These are phyloP conservation scores for Russula sp. DNA, from an alignment of 768 basidiomycete genomes.

Conservation along the genomic window DNA sequence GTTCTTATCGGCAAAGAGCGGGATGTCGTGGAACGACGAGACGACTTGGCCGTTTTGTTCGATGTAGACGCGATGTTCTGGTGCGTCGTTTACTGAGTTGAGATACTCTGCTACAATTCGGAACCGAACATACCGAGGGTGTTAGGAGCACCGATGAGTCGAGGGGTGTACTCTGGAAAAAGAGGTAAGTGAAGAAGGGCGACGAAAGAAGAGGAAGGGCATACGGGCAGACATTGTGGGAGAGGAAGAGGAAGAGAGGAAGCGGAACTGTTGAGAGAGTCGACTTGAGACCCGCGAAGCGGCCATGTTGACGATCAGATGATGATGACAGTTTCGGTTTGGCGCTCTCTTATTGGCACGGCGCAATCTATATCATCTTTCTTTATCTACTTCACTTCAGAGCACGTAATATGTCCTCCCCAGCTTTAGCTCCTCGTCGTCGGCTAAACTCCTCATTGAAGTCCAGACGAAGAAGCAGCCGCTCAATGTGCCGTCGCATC, in stretches of 20 bases:
- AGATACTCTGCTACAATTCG: neutral
- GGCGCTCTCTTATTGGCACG: neutral
- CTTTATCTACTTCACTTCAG: slow-evolving; percentile 22
- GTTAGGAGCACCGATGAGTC: slow-evolving; percentile 82
- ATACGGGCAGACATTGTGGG: slow-evolving; percentile 49
- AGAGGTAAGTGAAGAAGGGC: neutral
- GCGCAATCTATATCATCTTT: neutral
- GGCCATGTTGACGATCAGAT: slow-evolving; percentile 8
- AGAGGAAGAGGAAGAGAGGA: slow-evolving; percentile 41
- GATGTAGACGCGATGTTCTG: slow-evolving; percentile 93
- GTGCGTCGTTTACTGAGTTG: neutral
- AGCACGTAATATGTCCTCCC: slow-evolving; percentile 37
- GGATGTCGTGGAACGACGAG: slow-evolving; percentile 93
- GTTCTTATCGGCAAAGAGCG: slow-evolving; percentile 93
- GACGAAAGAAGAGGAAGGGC: slow-evolving; percentile 28
- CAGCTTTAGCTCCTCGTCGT: slow-evolving; percentile 23
- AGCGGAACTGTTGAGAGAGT: slow-evolving; percentile 56
- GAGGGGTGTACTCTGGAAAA: slow-evolving; percentile 55
- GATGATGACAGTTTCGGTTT: neutral
- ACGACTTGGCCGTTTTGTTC: slow-evolving; percentile 82
- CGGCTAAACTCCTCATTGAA: slow-evolving; percentile 73
- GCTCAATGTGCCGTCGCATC: slow-evolving; percentile 74
- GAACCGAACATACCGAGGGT: slow-evolving; percentile 66
- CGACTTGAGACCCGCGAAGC: slow-evolving; percentile 29
- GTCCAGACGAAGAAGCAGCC: slow-evolving; percentile 73